Evolutionary conservation across 2,329 filamentous ascomycete genomes (phyloP).

Genomic region (Aureobasidium leucospermi): DNA sequence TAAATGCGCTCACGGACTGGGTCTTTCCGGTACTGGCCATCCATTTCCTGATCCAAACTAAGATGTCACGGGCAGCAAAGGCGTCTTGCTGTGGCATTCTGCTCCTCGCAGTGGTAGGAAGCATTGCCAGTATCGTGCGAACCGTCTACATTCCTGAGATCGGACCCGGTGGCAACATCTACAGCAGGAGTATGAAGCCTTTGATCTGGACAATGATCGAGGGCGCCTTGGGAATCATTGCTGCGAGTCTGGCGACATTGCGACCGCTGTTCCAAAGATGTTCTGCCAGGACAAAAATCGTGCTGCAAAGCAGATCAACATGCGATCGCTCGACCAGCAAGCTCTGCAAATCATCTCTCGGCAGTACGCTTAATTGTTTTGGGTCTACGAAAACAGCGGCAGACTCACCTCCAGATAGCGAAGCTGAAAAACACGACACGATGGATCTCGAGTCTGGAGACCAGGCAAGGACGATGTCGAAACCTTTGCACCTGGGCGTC

Average conservation of each 20-base stretch:
- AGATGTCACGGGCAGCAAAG: constrained; percentile 35
- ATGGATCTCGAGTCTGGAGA: neutral
- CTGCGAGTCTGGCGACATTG: constrained; percentile 26
- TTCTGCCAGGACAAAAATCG: neutral
- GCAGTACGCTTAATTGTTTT: neutral
- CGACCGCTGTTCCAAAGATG: constrained; percentile 26
- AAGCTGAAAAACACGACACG: neutral
- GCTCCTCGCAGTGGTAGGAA: constrained; percentile 27
- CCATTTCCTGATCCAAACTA: constrained; percentile 32
- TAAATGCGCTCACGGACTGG: constrained; percentile 32
- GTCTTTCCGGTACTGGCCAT: constrained; percentile 32
- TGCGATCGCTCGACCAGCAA: neutral
- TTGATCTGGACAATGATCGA: constrained; percentile 26
- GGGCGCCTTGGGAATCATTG: constrained; percentile 27
- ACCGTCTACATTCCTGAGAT: constrained; percentile 19
- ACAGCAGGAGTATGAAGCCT: constrained; percentile 12
- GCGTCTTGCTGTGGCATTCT: constrained; percentile 34
- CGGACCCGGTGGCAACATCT: constrained; percentile 19
- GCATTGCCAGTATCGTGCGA: constrained; percentile 20
- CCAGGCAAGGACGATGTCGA: neutral
- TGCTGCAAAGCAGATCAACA: neutral
- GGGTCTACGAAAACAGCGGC: neutral
- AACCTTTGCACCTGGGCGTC: neutral
- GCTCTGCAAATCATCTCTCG: neutral
- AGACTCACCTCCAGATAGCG: neutral